A percentile compares a stretch with the other conserved stretches of the same genome.
These are phyloP conservation scores for Leccinum boreale DNA, from an alignment of 768 basidiomycete genomes.

Conservation along the genomic window DNA sequence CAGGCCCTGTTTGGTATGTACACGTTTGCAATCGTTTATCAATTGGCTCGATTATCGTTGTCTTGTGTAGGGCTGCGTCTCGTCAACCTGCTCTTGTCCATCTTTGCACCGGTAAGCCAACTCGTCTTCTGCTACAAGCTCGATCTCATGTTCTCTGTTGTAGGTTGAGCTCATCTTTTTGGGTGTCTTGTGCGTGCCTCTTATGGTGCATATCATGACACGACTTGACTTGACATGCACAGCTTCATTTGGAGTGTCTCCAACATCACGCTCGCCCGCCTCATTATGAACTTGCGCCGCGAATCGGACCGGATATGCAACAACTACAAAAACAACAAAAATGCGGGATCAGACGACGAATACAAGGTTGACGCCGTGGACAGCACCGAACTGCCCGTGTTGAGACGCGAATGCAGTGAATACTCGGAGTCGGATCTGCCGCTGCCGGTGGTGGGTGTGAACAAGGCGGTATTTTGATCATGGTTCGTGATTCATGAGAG, in stretches of 20 bases:
- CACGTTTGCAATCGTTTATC: neutral
- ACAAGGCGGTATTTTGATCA: neutral
- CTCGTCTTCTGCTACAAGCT: no score
- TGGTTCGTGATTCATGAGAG: neutral
- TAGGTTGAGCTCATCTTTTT: slow-evolving; percentile 22
- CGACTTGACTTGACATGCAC: neutral
- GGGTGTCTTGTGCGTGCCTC: slow-evolving; percentile 20
- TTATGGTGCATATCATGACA: neutral
- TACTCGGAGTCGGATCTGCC: neutral
- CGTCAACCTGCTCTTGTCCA: slow-evolving; percentile 17
- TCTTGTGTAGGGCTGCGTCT: slow-evolving; percentile 19
- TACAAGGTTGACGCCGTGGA: neutral
- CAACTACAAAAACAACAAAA: no score
- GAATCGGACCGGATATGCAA: neutral
- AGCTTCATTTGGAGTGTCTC: slow-evolving; percentile 28
- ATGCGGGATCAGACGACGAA: no score
- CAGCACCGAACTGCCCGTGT: slow-evolving; percentile 1
- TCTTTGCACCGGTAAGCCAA: slow-evolving; percentile 19
- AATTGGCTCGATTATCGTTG: neutral
- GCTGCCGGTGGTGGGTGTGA: no score
- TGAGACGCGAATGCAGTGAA: neutral
- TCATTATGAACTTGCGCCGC: slow-evolving; percentile 34
- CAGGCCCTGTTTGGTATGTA: slow-evolving; percentile 22
- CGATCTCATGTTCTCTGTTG: neutral
- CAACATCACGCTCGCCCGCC: slow-evolving; percentile 32